phyloP scores from a whole-genome alignment of 192 early-diverging fungal genomes.

The Kickxella alabastrina region DNA sequence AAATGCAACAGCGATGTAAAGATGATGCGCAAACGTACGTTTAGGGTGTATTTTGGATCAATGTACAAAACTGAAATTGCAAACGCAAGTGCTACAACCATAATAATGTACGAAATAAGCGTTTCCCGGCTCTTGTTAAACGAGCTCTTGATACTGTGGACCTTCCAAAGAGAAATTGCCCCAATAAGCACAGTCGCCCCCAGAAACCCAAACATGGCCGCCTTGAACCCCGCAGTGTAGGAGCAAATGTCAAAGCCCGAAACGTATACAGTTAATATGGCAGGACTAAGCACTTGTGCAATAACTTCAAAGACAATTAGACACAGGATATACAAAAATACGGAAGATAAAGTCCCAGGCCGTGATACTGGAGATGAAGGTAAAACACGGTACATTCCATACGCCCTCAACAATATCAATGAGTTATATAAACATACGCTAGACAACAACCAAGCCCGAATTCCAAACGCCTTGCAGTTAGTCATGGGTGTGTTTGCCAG shows the following conservation, averaged over 20 bases:
- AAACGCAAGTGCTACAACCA: slow-evolving; percentile 22
- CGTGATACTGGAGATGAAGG: slow-evolving; percentile 27
- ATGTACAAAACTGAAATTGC: too few species aligned
- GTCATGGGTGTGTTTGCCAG: slow-evolving; percentile 1
- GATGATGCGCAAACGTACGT: too few species aligned
- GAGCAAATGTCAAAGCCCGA: slow-evolving; percentile 20
- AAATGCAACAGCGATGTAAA: too few species aligned
- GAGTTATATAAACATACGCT: slow-evolving; percentile 23
- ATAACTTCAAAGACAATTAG: slow-evolving; percentile 23
- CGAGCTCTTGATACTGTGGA: slow-evolving; percentile 43
- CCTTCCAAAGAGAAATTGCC: slow-evolving; percentile 22
- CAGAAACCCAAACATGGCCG: slow-evolving; percentile 26
- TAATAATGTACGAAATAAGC: slow-evolving; percentile 10
- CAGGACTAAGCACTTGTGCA: slow-evolving; percentile 8
- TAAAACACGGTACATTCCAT: too few species aligned
- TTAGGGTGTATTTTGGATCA: too few species aligned
- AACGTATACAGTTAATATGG: slow-evolving; percentile 11
- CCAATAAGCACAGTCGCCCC: slow-evolving; percentile 29
- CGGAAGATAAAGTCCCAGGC: slow-evolving; percentile 27
- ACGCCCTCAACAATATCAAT: slow-evolving; percentile 26
- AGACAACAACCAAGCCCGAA: slow-evolving; percentile 34
- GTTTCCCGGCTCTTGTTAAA: slow-evolving; percentile 35
- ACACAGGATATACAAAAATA: slow-evolving; percentile 8
- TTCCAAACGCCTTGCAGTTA: too few species aligned
- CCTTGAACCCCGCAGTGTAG: slow-evolving; percentile 25